These are phyloP conservation scores for Nyctanthes arbortristis DNA, from an alignment of 257 asterid genomes.

Conservation along the genomic window DNA sequence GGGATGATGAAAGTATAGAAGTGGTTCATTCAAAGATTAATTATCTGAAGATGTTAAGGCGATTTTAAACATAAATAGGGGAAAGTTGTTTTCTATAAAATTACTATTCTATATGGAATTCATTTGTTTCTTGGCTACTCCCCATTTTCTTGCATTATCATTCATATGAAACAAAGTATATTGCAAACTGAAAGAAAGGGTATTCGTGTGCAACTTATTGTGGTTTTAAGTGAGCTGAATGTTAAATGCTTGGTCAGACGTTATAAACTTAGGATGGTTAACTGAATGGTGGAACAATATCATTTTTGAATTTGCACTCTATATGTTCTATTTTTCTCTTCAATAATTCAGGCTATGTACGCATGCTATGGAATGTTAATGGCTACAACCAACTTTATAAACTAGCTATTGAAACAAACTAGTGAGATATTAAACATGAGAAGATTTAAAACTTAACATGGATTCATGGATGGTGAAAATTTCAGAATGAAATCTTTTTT, in stretches of 20 bases:
- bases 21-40: not conserved
- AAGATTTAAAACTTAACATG: conserved; percentile 9
- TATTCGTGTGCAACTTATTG: not conserved
- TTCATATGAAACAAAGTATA: not conserved
- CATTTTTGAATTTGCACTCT: not conserved
- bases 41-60: not conserved
- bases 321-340: not conserved
- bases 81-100: not conserved
- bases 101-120: not conserved
- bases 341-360: not conserved
- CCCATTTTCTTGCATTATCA: not conserved
- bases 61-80: not conserved
- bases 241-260: not conserved
- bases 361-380: not conserved
- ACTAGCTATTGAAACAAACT: not conserved
- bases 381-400: not conserved
- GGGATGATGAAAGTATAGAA: not conserved
- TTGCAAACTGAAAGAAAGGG: not conserved
- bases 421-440: not conserved
- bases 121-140: not conserved
- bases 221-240: not conserved
- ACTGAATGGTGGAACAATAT: not conserved
- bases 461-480: not conserved
- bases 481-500: not conserved
- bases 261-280: not conserved